A percentile compares a stretch with the other conserved stretches of the same genome.
These are phyloP conservation scores for Pythium diclinum DNA, from an alignment of 352 stramenopile species.

Conservation along the genomic window DNA sequence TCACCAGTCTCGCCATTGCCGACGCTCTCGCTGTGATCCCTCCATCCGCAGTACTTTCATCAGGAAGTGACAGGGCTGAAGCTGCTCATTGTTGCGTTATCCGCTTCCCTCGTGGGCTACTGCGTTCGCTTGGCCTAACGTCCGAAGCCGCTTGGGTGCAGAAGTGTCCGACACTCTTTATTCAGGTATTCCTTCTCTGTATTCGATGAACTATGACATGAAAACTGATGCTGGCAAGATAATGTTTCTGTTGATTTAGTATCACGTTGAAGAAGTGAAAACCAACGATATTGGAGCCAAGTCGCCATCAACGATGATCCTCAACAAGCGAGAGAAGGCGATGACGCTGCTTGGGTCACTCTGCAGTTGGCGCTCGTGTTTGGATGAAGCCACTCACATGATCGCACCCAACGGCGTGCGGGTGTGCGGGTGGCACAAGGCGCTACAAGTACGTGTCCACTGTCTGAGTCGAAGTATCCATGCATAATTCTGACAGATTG, in stretches of 20 bases:
- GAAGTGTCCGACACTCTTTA: constrained; percentile 6
- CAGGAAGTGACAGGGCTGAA: neutral
- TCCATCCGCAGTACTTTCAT: neutral
- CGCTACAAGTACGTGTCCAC: neutral
- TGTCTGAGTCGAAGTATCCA: too few relatives aligned
- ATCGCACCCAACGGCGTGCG: neutral
- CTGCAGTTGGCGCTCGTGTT: constrained; percentile 20
- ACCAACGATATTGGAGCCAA: neutral
- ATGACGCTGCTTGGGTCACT: constrained; percentile 5
- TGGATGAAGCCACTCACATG: constrained; percentile 4
- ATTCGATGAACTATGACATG: neutral
- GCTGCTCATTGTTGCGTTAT: constrained; percentile 1
- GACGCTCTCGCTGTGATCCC: constrained; percentile 15
- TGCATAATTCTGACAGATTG: neutral
- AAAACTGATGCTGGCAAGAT: neutral
- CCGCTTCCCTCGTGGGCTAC: neutral
- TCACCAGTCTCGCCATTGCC: constrained; percentile 2
- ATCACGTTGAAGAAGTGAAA: constrained; percentile 10
- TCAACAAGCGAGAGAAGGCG: neutral
- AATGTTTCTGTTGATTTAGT: neutral
- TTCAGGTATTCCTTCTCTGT: constrained; percentile 5
- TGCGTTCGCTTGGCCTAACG: neutral
- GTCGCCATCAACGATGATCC: neutral
- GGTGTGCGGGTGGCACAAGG: constrained; percentile 14
- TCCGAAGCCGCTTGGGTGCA: neutral